phyloP scores from a whole-genome alignment of 306 rosid species.

The Dryas octopetala region DNA sequence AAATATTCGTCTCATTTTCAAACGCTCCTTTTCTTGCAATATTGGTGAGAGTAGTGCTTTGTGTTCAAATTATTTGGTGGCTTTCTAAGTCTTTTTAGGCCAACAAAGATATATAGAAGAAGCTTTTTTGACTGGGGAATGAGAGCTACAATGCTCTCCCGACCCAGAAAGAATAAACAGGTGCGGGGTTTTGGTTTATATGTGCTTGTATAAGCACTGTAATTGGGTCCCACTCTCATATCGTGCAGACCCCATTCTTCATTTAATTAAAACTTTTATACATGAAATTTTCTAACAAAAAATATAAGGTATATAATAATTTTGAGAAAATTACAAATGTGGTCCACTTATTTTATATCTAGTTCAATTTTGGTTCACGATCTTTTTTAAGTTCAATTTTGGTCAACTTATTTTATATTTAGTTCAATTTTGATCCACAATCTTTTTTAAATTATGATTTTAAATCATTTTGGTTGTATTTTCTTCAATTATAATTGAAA shows the following conservation, averaged over 20 bases:
- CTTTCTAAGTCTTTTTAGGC: conserved; percentile 97
- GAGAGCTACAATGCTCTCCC: conserved; percentile 26
- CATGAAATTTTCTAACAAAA: not conserved
- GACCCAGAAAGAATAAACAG: conserved; percentile 38
- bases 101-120: conserved; percentile 69
- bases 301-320: not conserved
- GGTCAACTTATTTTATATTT: no score
- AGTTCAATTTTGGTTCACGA: no score
- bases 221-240: conserved; percentile 21
- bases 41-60: conserved; percentile 48
- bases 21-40: conserved; percentile 79
- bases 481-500: no score
- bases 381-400: no score
- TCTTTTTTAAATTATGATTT: no score
- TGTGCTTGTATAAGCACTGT: conserved; percentile 9
- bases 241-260: not conserved
- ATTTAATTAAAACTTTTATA: not conserved
- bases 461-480: no score
- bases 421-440: no score
- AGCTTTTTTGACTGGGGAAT: conserved; percentile 84
- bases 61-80: conserved; percentile 78
- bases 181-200: conserved; percentile 52
- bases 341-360: no score
- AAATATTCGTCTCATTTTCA: conserved; percentile 65
- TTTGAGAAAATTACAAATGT: no score